Evolutionary conservation across 345 rosid genomes (phyloP).

Genomic region (Clausena lansium): DNA sequence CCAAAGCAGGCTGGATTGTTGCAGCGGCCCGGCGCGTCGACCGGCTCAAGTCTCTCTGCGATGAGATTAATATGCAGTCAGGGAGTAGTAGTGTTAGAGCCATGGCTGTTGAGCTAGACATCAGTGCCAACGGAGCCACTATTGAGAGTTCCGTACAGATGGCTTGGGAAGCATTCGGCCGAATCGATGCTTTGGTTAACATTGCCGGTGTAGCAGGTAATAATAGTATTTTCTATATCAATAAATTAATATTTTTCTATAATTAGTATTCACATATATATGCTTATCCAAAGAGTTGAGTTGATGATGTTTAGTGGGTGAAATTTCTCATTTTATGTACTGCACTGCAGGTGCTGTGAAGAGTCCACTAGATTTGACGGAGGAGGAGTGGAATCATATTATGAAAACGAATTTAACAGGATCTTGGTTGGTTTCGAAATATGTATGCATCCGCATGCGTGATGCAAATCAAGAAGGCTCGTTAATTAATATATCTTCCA

Average conservation of each 20-base stretch:
- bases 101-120: slow-evolving; percentile 66
- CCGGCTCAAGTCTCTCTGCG: slow-evolving; percentile 62
- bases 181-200: slow-evolving; percentile 65
- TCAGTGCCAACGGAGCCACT: slow-evolving; percentile 51
- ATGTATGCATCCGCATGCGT: slow-evolving; percentile 55
- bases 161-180: slow-evolving; percentile 79
- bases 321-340: no score
- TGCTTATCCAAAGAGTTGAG: no score
- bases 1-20: slow-evolving; percentile 66
- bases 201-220: slow-evolving; percentile 77
- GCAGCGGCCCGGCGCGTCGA: slow-evolving; percentile 81
- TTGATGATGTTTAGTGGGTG: no score
- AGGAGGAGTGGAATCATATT: slow-evolving; percentile 65
- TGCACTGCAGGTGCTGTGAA: slow-evolving; percentile 38
- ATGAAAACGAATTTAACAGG: slow-evolving; percentile 66
- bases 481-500: slow-evolving; percentile 67
- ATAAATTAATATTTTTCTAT: no score
- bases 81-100: slow-evolving; percentile 32
- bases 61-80: slow-evolving; percentile 45
- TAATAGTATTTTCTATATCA: no score
- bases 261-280: no score
- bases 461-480: slow-evolving; percentile 62
- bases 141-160: slow-evolving; percentile 40
- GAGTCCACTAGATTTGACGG: slow-evolving; percentile 43
- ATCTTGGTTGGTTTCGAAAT: slow-evolving; percentile 77